These are phyloP conservation scores for Neonothopanus nambi DNA, from an alignment of 1,284 basidiomycete species.

Conservation along the genomic window DNA sequence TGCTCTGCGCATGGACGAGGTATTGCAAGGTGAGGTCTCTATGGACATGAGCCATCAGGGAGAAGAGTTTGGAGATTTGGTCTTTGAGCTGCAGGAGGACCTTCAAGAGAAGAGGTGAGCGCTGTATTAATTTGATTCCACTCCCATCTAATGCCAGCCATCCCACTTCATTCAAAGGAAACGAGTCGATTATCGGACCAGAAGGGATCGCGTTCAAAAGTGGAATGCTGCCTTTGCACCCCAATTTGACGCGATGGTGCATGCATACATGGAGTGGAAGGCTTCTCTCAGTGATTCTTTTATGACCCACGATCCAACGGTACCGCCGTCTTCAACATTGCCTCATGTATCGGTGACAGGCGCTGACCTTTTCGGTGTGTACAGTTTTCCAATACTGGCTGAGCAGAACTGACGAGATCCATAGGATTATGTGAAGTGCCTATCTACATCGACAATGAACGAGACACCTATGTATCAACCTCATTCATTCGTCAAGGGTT, in stretches of 20 bases:
- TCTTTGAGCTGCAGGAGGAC: background rate
- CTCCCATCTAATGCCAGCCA: too few species aligned
- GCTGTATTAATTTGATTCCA: background rate
- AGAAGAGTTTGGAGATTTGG: slow-evolving; percentile 1
- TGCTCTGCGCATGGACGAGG: background rate
- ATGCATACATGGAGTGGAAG: slow-evolving; percentile 8
- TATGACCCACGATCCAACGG: too few species aligned
- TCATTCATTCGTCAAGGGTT: slow-evolving; percentile 8
- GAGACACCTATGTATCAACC: background rate
- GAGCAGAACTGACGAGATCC: too few species aligned
- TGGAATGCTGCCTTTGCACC: background rate
- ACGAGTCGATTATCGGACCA: slow-evolving; percentile 4
- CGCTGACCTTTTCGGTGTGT: too few species aligned
- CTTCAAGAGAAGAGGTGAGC: background rate
- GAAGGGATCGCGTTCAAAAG: background rate
- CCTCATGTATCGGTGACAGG: too few species aligned
- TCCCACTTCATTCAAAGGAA: too few species aligned
- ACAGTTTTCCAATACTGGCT: too few species aligned
- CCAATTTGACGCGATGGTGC: background rate
- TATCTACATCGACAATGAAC: too few species aligned
- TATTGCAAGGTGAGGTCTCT: background rate
- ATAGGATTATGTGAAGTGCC: too few species aligned
- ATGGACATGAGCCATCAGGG: slow-evolving; percentile 10
- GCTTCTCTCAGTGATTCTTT: too few species aligned
- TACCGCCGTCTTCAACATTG: too few species aligned